These are phyloP conservation scores for Claviceps paspali DNA, from an alignment of 2,329 filamentous ascomycete species.

Conservation along the genomic window DNA sequence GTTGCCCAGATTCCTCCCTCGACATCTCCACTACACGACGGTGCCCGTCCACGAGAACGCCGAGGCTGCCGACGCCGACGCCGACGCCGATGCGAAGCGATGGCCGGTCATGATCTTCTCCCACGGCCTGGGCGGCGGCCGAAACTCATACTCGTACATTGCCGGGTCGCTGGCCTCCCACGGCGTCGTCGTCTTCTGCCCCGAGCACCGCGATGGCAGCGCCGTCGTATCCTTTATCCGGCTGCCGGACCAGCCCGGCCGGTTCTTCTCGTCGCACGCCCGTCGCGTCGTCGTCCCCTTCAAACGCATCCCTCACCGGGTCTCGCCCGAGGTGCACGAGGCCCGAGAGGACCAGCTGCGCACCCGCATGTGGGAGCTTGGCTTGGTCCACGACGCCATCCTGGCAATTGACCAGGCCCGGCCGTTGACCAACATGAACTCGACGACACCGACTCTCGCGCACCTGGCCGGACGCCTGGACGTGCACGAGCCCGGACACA, in stretches of 20 bases:
- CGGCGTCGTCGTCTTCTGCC: conserved; percentile 64
- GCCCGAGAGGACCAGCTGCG: conserved; percentile 56
- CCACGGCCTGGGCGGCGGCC: conserved; percentile 66
- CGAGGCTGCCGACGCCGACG: conserved; percentile 44
- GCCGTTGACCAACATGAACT: conserved; percentile 36
- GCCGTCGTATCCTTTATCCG: conserved; percentile 60
- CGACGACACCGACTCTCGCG: conserved; percentile 31
- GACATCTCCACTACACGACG: conserved; percentile 56
- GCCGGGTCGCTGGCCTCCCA: conserved; percentile 66
- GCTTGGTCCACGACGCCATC: conserved; percentile 52
- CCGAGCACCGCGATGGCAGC: conserved; percentile 73
- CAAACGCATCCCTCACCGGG: conserved; percentile 42
- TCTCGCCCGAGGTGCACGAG: conserved; percentile 49
- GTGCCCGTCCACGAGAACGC: conserved; percentile 63
- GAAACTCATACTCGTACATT: conserved; percentile 76
- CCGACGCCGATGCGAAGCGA: conserved; percentile 31
- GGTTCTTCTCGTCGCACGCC: conserved; percentile 11
- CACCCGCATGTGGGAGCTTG: conserved; percentile 66
- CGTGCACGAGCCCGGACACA: conserved; percentile 53
- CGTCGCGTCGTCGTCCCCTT: conserved; percentile 29
- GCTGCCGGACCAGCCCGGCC: conserved; percentile 31
- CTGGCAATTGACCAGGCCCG: conserved; percentile 47
- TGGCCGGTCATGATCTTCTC: conserved; percentile 81
- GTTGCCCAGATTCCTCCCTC: conserved; percentile 42
- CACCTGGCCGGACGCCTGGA: conserved; percentile 49